Evolutionary conservation across 1,284 basidiomycete genomes (phyloP).

Genomic region (Pseudozyma sp.): DNA sequence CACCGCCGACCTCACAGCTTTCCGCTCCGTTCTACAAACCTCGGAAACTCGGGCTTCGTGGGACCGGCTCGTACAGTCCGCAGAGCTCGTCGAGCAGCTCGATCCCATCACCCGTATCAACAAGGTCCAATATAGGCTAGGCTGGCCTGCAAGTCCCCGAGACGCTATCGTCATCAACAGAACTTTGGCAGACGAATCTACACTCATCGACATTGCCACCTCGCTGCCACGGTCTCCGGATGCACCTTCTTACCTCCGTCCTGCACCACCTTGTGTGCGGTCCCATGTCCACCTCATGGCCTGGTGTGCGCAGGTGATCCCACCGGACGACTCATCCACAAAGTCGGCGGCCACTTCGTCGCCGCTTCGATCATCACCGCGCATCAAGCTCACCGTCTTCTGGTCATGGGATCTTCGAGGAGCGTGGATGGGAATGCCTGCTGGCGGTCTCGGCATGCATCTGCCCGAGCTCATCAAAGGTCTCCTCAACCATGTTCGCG

Average conservation of each 20-base stretch:
- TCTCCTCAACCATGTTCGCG: slow-evolving; percentile 80
- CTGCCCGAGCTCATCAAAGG: slow-evolving; percentile 83
- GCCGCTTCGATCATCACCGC: slow-evolving; percentile 17
- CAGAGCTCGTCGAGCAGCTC: slow-evolving; percentile 84
- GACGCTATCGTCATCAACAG: slow-evolving; percentile 54
- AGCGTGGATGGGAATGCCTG: slow-evolving; percentile 74
- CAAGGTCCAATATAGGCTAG: slow-evolving; percentile 89
- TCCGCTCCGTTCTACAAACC: slow-evolving; percentile 84
- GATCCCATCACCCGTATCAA: slow-evolving; percentile 85
- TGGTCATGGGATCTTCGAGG: slow-evolving; percentile 96
- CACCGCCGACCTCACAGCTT: slow-evolving; percentile 78
- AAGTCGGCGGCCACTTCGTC: slow-evolving; percentile 9
- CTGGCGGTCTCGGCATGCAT: slow-evolving; percentile 71
- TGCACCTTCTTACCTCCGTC: slow-evolving; percentile 91
- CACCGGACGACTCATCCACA: slow-evolving; percentile 64
- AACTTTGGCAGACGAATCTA: slow-evolving; percentile 67
- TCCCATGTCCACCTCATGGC: slow-evolving; percentile 88
- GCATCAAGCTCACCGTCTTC: slow-evolving; percentile 79
- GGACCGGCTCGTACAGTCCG: slow-evolving; percentile 90
- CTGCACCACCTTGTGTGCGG: slow-evolving; percentile 92
- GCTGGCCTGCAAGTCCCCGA: slow-evolving; percentile 88
- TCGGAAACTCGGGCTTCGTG: slow-evolving; percentile 79
- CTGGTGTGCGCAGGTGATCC: slow-evolving; percentile 87
- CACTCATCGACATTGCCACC: slow-evolving; percentile 90
- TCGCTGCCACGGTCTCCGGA: slow-evolving; percentile 92